Evolutionary conservation across 257 asterid genomes (phyloP).

Genomic region (Primulina tabacum): DNA sequence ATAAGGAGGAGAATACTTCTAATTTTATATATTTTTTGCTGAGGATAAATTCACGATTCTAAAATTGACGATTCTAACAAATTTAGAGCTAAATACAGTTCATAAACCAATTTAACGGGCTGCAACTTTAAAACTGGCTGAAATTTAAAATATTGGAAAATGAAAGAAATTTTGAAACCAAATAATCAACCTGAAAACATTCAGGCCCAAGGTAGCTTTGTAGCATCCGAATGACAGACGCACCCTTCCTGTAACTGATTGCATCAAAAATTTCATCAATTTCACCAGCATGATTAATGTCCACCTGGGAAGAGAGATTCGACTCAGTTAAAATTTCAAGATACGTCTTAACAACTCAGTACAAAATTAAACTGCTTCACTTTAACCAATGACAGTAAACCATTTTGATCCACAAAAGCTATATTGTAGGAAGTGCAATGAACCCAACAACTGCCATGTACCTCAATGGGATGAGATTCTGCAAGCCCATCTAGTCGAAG

Average conservation of each 20-base stretch:
- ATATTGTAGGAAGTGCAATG: background rate
- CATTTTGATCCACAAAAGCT: background rate
- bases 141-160: slow-evolving; percentile 4
- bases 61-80: slow-evolving; percentile 5
- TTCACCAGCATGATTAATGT: slow-evolving; percentile 79
- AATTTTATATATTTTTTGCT: background rate
- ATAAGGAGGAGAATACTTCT: background rate
- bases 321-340: slow-evolving; percentile 20
- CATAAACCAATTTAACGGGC: background rate
- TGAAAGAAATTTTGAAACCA: slow-evolving; percentile 6
- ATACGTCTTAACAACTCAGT: slow-evolving; percentile 1
- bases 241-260: slow-evolving; percentile 93
- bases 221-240: slow-evolving; percentile 90
- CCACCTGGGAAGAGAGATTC: slow-evolving; percentile 64
- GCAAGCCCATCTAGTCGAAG: slow-evolving; percentile 92
- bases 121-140: background rate
- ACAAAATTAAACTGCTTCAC: background rate
- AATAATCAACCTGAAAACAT: slow-evolving; percentile 66
- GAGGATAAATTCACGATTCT: slow-evolving; percentile 10
- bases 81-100: slow-evolving; percentile 1
- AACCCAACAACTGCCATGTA: slow-evolving; percentile 17
- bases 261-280: slow-evolving; percentile 96
- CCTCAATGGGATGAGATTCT: slow-evolving; percentile 96
- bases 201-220: slow-evolving; percentile 93
- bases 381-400: background rate